A percentile compares a stretch with the other conserved stretches of the same genome.
These are phyloP conservation scores for Bipolaris bicolor DNA, from an alignment of 2,329 filamentous ascomycete species.

Conservation along the genomic window DNA sequence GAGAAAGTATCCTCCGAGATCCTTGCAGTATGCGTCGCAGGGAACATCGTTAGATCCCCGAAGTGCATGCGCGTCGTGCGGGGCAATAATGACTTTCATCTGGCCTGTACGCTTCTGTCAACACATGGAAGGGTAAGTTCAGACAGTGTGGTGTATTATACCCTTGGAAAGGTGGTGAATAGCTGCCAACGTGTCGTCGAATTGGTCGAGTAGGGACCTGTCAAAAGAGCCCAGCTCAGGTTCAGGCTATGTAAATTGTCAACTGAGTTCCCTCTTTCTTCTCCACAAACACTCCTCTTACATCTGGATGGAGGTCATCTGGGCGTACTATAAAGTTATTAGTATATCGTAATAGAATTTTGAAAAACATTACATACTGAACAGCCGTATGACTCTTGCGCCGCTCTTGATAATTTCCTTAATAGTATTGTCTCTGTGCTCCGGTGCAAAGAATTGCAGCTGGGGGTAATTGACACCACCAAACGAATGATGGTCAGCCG, in stretches of 20 bases:
- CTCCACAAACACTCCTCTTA: slow-evolving; percentile 10
- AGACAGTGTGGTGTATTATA: slow-evolving; percentile 3
- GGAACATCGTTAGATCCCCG: slow-evolving; percentile 38
- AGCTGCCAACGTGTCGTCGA: slow-evolving; percentile 45
- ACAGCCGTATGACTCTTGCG: slow-evolving; percentile 42
- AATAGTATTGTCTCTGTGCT: slow-evolving; percentile 39
- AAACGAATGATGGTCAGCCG: slow-evolving; percentile 40
- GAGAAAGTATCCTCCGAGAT: slow-evolving; percentile 39
- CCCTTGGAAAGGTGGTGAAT: slow-evolving; percentile 45
- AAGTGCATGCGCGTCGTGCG: slow-evolving; percentile 45
- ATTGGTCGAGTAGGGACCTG: slow-evolving; percentile 40
- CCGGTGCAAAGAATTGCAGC: slow-evolving; percentile 39
- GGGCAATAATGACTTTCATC: slow-evolving; percentile 46
- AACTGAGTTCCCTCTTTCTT: neutral
- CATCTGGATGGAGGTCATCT: slow-evolving; percentile 38
- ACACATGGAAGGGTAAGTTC: neutral
- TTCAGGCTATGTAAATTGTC: slow-evolving; percentile 31
- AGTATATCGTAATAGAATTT: no score
- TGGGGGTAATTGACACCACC: slow-evolving; percentile 44
- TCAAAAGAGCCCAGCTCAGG: slow-evolving; percentile 40
- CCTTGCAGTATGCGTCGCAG: slow-evolving; percentile 45
- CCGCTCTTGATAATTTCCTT: slow-evolving; percentile 37
- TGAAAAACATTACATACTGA: slow-evolving; percentile 31
- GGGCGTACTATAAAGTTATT: slow-evolving; percentile 28
- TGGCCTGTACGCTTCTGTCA: slow-evolving; percentile 26